These are phyloP conservation scores for Rubroboletus satanas DNA, from an alignment of 768 basidiomycete genomes.

Conservation along the genomic window DNA sequence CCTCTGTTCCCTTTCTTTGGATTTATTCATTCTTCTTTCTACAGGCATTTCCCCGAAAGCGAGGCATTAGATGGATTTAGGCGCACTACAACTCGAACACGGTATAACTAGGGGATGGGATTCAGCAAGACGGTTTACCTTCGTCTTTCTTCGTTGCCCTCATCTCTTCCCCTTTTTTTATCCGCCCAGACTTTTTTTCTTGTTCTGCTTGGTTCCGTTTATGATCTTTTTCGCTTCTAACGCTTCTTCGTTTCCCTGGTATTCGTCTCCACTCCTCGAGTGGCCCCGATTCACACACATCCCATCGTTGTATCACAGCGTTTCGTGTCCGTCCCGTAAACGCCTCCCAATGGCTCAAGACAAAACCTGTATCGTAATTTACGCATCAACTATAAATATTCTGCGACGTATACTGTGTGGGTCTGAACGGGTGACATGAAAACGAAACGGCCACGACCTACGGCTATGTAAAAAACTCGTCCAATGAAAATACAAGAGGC, in stretches of 20 bases:
- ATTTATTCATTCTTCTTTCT: conserved; percentile 33
- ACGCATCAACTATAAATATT: conserved; percentile 34
- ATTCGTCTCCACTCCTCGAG: conserved; percentile 1
- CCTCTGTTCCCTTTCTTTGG: conserved; percentile 19
- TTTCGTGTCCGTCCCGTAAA: not conserved
- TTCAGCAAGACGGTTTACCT: not conserved
- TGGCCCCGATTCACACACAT: conserved; percentile 1
- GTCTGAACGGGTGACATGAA: not conserved
- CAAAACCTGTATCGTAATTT: conserved; percentile 31
- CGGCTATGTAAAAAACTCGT: not conserved
- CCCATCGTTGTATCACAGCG: conserved; percentile 18
- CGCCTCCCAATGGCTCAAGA: conserved; percentile 13
- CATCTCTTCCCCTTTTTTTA: not conserved
- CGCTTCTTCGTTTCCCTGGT: not conserved
- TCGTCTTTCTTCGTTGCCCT: not conserved
- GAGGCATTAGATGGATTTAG: conserved; percentile 19
- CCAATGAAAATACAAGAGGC: not conserved
- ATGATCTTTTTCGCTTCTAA: conserved; percentile 8
- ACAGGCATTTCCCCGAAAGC: conserved; percentile 28
- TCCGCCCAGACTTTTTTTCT: conserved; percentile 4
- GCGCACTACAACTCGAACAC: conserved; percentile 10
- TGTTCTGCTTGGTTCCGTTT: conserved; percentile 20
- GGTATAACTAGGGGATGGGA: conserved; percentile 9
- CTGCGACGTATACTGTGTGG: not conserved
- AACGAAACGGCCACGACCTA: not conserved